A percentile compares a stretch with the other conserved stretches of the same genome.
Conservation (phyloP, 2,329 filamentous ascomycete species). For the Berkeleyomyces rouxiae region DNA sequence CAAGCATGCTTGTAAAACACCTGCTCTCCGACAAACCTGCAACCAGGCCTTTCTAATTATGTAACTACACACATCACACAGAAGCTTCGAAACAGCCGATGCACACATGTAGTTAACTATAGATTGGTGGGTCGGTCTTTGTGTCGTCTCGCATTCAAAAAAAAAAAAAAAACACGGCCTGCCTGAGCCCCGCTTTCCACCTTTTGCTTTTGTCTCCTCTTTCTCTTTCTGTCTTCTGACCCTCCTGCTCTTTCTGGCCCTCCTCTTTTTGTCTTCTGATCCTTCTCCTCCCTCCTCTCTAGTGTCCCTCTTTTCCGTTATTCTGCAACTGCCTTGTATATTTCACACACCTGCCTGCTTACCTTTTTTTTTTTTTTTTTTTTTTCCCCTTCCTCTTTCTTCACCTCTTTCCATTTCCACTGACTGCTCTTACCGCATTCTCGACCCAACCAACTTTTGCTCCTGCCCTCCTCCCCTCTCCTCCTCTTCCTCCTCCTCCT, state of each 20-base stretch:
- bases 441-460: background rate
- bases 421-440: background rate
- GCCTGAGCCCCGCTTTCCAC: background rate
- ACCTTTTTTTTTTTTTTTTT: background rate
- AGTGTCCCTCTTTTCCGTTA: background rate
- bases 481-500: slow-evolving; percentile 30
- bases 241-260: too few relatives aligned
- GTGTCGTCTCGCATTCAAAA: background rate
- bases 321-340: background rate
- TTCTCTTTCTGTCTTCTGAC: background rate
- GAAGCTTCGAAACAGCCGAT: too few relatives aligned
- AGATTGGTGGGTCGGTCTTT: background rate
- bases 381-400: slow-evolving; percentile 1
- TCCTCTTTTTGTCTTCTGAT: too few relatives aligned
- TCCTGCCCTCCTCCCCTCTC: slow-evolving; percentile 4
- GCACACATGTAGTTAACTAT: too few relatives aligned
- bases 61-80: too few relatives aligned
- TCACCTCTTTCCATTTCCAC: background rate
- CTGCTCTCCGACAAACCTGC: too few relatives aligned
- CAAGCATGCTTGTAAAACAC: too few relatives aligned
- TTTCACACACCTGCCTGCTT: background rate
- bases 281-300: background rate
- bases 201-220: background rate
- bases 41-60: too few relatives aligned
- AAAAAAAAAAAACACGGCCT: background rate